Percentiles rank a stretch among this genome's conserved stretches.
phyloP scores from a whole-genome alignment of 768 basidiomycete species.

The Paxillus rubicundulus region DNA sequence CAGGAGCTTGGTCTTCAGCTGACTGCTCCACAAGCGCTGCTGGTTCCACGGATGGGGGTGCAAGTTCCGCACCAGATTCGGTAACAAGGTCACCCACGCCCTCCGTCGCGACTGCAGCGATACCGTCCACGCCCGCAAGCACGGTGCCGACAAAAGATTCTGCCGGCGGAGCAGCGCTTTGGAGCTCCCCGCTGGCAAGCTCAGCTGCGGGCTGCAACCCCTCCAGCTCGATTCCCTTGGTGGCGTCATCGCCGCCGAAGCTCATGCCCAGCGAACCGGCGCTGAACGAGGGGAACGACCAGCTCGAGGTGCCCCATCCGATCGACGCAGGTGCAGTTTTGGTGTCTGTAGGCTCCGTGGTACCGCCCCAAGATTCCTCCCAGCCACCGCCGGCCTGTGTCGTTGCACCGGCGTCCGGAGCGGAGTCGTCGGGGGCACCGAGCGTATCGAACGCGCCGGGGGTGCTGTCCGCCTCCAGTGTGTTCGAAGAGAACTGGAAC shows the following conservation, averaged over 20 bases:
- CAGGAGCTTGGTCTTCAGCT: neutral
- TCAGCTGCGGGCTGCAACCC: neutral
- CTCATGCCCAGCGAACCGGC: neutral
- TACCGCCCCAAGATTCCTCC: neutral
- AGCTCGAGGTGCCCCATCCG: neutral
- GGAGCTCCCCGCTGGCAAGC: neutral
- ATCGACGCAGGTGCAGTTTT: neutral
- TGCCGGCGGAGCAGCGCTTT: neutral
- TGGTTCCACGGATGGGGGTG: too few relatives aligned
- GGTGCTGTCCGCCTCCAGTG: neutral
- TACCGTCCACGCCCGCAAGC: neutral
- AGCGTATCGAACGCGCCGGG: neutral
- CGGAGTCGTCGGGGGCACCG: neutral
- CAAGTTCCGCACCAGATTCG: neutral
- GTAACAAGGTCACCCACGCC: neutral
- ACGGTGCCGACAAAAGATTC: neutral
- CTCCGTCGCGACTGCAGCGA: neutral
- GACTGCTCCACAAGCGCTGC: slow-evolving; percentile 4
- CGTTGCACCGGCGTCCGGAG: neutral
- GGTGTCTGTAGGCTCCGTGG: neutral
- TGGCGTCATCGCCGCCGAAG: slow-evolving; percentile 3
- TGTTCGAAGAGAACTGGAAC: slow-evolving; percentile 6
- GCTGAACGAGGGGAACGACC: neutral
- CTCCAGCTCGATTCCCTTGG: neutral
- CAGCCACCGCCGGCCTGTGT: neutral